Percentiles rank a stretch among this genome's conserved stretches.
Evolutionary conservation across 495 filamentous ascomycete genomes (phyloP).

Genomic region (Penicillium macrosclerotiorum): DNA sequence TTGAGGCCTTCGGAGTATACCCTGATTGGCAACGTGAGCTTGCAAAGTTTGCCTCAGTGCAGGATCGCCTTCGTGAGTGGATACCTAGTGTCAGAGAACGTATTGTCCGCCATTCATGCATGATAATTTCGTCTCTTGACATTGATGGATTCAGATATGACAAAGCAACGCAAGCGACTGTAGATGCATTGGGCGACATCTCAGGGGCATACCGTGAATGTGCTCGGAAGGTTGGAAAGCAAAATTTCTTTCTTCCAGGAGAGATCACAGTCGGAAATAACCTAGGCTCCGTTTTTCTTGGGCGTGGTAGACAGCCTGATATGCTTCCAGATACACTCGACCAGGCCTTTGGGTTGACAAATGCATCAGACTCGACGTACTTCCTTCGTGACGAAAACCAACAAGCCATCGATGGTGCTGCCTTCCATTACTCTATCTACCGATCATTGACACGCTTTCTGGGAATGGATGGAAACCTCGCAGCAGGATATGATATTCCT

Average conservation of each 20-base stretch:
- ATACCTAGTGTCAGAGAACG: slow-evolving; percentile 56
- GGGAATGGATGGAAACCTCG: slow-evolving; percentile 61
- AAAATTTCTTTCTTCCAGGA: slow-evolving; percentile 64
- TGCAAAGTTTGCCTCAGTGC: slow-evolving; percentile 71
- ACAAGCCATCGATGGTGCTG: slow-evolving; percentile 61
- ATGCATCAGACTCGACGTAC: slow-evolving; percentile 39
- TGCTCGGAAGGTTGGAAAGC: slow-evolving; percentile 53
- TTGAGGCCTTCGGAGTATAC: slow-evolving; percentile 65
- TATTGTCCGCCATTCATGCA: slow-evolving; percentile 64
- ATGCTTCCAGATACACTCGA: slow-evolving; percentile 46
- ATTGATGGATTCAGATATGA: slow-evolving; percentile 70
- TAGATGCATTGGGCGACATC: slow-evolving; percentile 61
- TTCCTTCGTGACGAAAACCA: slow-evolving; percentile 58
- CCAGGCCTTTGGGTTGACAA: slow-evolving; percentile 47
- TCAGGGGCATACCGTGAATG: slow-evolving; percentile 54
- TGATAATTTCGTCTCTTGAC: slow-evolving; percentile 62
- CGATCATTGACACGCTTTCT: slow-evolving; percentile 64
- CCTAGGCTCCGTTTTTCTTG: slow-evolving; percentile 64
- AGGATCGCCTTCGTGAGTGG: slow-evolving; percentile 75
- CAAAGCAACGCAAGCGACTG: slow-evolving; percentile 64
- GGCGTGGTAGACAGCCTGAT: slow-evolving; percentile 59
- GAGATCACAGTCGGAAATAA: slow-evolving; percentile 65
- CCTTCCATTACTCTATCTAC: slow-evolving; percentile 74
- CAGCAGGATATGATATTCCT: slow-evolving; percentile 58
- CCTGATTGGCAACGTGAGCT: slow-evolving; percentile 68